Conservation (phyloP, 805 yeast genomes). For the Saccharomycopsis selenospora region DNA sequence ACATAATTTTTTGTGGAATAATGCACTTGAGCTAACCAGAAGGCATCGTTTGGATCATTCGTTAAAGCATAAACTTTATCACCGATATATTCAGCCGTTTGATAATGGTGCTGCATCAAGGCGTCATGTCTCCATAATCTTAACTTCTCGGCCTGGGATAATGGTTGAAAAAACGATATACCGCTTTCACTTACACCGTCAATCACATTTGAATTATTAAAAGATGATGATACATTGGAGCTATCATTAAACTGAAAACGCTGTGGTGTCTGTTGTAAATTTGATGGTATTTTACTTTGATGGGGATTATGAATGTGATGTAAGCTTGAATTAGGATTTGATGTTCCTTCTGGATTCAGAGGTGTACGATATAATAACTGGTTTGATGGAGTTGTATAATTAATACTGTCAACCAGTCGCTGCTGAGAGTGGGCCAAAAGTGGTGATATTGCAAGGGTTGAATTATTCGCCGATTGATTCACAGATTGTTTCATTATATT, state of each 20-base stretch:
- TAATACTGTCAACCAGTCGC: conserved; percentile 26
- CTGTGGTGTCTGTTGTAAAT: conserved; percentile 20
- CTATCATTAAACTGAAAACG: conserved; percentile 15
- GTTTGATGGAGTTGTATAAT: conserved; percentile 13
- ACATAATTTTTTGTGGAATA: conserved; percentile 68
- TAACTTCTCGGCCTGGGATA: conserved; percentile 76
- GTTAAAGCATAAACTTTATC: conserved; percentile 84
- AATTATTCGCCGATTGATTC: conserved; percentile 45
- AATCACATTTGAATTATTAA: conserved; percentile 3
- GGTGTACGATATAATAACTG: conserved; percentile 16
- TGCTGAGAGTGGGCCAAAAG: conserved; percentile 32
- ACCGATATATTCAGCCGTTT: conserved; percentile 85
- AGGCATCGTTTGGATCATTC: conserved; percentile 85
- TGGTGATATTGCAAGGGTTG: conserved; percentile 71
- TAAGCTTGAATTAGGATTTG: background rate
- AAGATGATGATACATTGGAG: conserved; percentile 6
- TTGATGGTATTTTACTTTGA: conserved; percentile 17
- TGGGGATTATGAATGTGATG: conserved; percentile 9
- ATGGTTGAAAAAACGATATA: conserved; percentile 31
- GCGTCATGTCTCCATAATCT: conserved; percentile 94
- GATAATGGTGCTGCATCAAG: conserved; percentile 80
- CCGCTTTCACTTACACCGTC: conserved; percentile 6
- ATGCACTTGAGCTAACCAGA: conserved; percentile 91
- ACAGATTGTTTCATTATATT: conserved; percentile 2
- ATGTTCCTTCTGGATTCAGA: conserved; percentile 6